phyloP scores from a whole-genome alignment of 1,139 yeast species.

The Pichia sp. region DNA sequence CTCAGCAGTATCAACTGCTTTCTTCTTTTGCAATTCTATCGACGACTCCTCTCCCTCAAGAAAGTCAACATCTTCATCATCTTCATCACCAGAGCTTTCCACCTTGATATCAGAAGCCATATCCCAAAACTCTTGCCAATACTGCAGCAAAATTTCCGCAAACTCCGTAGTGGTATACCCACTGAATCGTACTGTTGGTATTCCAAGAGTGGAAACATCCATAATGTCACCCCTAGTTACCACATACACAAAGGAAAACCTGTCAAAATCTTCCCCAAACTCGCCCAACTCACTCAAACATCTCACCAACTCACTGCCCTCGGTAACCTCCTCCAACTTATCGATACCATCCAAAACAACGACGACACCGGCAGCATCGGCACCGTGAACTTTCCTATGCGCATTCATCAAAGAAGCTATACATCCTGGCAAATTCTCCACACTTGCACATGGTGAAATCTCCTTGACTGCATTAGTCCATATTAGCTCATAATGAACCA shows the following conservation, averaged over 20 bases:
- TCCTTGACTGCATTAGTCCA: constrained; percentile 7
- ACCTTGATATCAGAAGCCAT: neutral
- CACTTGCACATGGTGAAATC: constrained; percentile 18
- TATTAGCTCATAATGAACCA: constrained; percentile 10
- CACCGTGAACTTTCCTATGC: too few species aligned
- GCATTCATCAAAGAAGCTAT: constrained; percentile 17
- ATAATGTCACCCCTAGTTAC: constrained; percentile 21
- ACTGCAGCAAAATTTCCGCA: constrained; percentile 17
- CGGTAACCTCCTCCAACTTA: constrained; percentile 17
- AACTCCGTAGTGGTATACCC: constrained; percentile 17
- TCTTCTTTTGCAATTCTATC: neutral
- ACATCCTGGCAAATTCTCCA: constrained; percentile 20
- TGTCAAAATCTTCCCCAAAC: constrained; percentile 5
- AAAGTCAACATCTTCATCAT: constrained; percentile 1
- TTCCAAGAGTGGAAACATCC: constrained; percentile 18
- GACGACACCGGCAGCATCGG: constrained; percentile 14
- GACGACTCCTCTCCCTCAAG: neutral
- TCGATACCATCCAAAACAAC: constrained; percentile 25
- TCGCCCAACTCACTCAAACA: constrained; percentile 23
- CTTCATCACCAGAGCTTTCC: neutral
- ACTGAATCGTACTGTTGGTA: constrained; percentile 21
- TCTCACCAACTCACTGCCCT: constrained; percentile 18
- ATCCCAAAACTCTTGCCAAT: constrained; percentile 16
- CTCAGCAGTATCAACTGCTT: neutral
- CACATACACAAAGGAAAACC: constrained; percentile 20